Evolutionary conservation across 1,284 basidiomycete genomes (phyloP).

Genomic region (Cutaneotrichosporon cyanovorans): DNA sequence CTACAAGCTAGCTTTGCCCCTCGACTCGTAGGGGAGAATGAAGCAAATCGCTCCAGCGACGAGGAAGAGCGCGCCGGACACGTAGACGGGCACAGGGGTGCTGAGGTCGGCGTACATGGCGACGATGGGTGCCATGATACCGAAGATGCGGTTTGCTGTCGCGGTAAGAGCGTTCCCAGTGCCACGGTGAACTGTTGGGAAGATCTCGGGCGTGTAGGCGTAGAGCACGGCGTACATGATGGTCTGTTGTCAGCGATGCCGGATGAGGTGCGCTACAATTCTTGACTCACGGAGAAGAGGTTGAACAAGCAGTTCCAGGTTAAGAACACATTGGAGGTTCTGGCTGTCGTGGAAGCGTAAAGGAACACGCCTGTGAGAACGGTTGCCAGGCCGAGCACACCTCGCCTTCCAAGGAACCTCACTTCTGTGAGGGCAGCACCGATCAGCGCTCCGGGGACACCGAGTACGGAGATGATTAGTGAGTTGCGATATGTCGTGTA

Average conservation of each 20-base stretch:
- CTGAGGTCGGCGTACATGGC: constrained; percentile 24
- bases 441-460: constrained; percentile 56
- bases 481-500: constrained; percentile 53
- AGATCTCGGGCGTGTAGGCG: constrained; percentile 57
- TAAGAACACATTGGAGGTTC: constrained; percentile 49
- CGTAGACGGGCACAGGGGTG: constrained; percentile 62
- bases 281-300: constrained; percentile 41
- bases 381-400: constrained; percentile 52
- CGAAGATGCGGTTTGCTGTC: constrained; percentile 54
- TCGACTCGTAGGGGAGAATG: constrained; percentile 63
- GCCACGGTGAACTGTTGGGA: constrained; percentile 58
- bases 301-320: constrained; percentile 55
- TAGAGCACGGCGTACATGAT: constrained; percentile 38
- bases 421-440: constrained; percentile 54
- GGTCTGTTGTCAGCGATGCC: constrained; percentile 7
- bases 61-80: constrained; percentile 60
- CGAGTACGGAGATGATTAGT: constrained; percentile 46
- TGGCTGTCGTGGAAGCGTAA: constrained; percentile 58
- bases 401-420: constrained; percentile 51
- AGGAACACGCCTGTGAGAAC: constrained; percentile 55
- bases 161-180: constrained; percentile 58
- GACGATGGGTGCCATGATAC: constrained; percentile 41
- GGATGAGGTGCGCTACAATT: not conserved
- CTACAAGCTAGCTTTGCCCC: constrained; percentile 51
- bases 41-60: constrained; percentile 57